phyloP scores from a whole-genome alignment of 768 basidiomycete genomes.

The Boletus huronensis region DNA sequence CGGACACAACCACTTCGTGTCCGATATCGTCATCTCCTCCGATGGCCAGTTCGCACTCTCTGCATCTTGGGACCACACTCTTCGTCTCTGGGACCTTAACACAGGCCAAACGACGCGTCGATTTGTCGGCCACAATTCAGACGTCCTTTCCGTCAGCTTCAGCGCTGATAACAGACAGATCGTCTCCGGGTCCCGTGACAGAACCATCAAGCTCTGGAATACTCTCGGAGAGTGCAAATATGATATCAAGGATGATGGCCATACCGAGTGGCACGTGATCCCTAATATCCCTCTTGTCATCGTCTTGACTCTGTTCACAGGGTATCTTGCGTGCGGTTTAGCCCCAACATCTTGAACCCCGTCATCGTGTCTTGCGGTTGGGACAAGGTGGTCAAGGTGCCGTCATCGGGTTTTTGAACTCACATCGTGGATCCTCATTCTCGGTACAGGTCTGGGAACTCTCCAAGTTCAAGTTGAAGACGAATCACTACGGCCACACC shows the following conservation, averaged over 20 bases:
- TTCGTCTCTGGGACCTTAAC: conserved; percentile 99
- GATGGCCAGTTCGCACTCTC: conserved; percentile 99
- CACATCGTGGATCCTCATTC: conserved; percentile 5
- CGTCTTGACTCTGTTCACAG: conserved; percentile 36
- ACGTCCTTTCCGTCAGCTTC: conserved; percentile 99
- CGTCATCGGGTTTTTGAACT: conserved; percentile 22
- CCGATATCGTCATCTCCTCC: conserved; percentile 97
- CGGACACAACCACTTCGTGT: conserved; percentile 99
- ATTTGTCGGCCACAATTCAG: conserved; percentile 97
- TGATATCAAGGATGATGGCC: conserved; percentile 98
- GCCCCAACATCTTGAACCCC: conserved; percentile 94
- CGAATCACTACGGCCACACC: conserved; percentile 99
- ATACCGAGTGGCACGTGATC: conserved; percentile 79
- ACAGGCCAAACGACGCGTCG: conserved; percentile 93
- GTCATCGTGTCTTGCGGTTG: conserved; percentile 99
- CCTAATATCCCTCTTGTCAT: neutral
- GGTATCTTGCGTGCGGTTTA: conserved; percentile 99
- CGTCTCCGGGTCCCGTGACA: conserved; percentile 96
- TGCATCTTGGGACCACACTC: conserved; percentile 99
- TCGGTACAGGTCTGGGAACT: conserved; percentile 95
- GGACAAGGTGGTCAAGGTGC: conserved; percentile 99
- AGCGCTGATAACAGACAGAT: conserved; percentile 99
- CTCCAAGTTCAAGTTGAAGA: conserved; percentile 99
- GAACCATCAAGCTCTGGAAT: conserved; percentile 99
- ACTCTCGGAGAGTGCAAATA: conserved; percentile 99